A percentile compares a stretch with the other conserved stretches of the same genome.
These are phyloP conservation scores for Monosporascus sp. DNA, from an alignment of 2,329 filamentous ascomycete genomes.

Conservation along the genomic window DNA sequence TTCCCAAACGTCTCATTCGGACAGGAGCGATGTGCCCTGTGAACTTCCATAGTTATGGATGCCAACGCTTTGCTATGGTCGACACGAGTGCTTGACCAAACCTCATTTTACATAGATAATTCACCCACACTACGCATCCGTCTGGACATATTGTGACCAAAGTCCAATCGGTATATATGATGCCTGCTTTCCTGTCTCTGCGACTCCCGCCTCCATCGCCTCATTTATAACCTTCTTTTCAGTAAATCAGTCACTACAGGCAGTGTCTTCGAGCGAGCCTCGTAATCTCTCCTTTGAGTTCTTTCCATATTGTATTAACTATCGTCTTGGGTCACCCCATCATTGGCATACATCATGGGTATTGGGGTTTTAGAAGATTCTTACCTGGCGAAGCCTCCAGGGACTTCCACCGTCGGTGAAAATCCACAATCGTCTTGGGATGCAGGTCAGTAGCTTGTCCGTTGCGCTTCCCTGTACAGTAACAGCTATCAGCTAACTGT, in stretches of 20 bases:
- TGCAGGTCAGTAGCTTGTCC: constrained; percentile 7
- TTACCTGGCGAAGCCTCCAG: constrained; percentile 14
- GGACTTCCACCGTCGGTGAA: constrained; percentile 17
- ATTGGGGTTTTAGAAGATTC: constrained; percentile 15
- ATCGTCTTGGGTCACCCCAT: neutral
- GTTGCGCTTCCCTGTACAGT: neutral
- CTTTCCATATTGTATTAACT: neutral
- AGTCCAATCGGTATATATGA: too few relatives aligned
- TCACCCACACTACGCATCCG: too few relatives aligned
- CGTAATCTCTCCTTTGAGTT: neutral
- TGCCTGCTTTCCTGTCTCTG: too few relatives aligned
- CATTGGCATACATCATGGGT: constrained; percentile 10
- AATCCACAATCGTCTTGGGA: constrained; percentile 6
- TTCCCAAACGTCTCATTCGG: too few relatives aligned
- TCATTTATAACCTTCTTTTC: neutral
- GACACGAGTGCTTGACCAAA: too few relatives aligned
- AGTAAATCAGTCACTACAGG: neutral
- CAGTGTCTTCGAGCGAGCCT: neutral
- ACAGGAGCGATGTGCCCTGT: too few relatives aligned
- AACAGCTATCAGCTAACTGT: neutral
- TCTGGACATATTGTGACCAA: too few relatives aligned
- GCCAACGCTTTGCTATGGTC: too few relatives aligned
- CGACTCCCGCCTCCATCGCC: too few relatives aligned
- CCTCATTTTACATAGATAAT: too few relatives aligned
- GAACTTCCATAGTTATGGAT: too few relatives aligned